Evolutionary conservation across 2,329 filamentous ascomycete species (phyloP), one percentile per base, ranked within the genome.

Genomic region (Corinectria fuckeliana): DNA sequence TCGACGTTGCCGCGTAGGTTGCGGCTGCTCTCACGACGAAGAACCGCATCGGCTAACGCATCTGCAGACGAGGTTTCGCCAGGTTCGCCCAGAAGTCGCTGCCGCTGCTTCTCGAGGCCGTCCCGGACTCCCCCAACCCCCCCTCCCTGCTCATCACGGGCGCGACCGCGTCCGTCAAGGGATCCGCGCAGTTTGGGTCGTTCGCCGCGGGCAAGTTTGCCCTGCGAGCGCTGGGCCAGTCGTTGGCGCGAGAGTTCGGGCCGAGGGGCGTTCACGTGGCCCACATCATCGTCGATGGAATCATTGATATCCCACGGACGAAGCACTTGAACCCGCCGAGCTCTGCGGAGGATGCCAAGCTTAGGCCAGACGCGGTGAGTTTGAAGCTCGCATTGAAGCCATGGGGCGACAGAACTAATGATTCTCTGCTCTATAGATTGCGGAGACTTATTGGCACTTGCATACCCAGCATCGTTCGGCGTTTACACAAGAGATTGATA

Each of bases 151-250:
- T 97, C 69, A 91, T 96, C 76, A 96, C 93, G 0, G 93, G 93
- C 28, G 92, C 93, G 0, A 96, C 93, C 0, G 93, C 92, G 0
- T 91, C 89, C 0, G 67, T 94, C 16, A 90, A 88, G 69, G 91
- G 90, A 4, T 89, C 87, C 10, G 87, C 91, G 0, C 78, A 80
- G 11, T 90, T 92, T 74, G 80, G 87, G 1, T 78, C 84, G 7
- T 96, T 97, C 71, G 89, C 92, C 0, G 85, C 88, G 2, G 90
- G 89, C 25, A 96, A 96, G 74, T 96, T 92, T 73, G 92, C 91
- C 4, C 78, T 90, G 67, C 83, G 93, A 28, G 91, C 89, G 0
- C 77, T 96, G 50, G 83, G 85, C 0, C 91, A 94, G 75, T 90
- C 86, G 30, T 80, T 96, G 23, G 91, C 92, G 0, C 85, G 90